phyloP scores from a whole-genome alignment of 768 basidiomycete genomes.

The Rhizopogon vinicolor region DNA sequence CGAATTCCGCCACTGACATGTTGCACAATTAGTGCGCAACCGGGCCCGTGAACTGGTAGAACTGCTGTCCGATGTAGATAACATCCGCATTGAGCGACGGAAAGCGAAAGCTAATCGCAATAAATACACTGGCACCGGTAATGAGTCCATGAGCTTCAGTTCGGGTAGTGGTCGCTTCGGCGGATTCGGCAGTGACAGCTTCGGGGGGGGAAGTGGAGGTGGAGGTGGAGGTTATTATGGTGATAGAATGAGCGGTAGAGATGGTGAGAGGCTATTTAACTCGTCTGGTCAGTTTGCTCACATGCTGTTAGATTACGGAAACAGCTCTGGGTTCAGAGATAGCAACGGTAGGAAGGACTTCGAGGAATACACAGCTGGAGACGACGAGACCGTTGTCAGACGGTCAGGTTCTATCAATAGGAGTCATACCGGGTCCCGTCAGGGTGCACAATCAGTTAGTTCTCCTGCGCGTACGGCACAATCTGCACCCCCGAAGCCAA shows the following conservation, averaged over 20 bases:
- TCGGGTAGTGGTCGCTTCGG: slow-evolving; percentile 58
- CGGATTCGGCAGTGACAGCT: slow-evolving; percentile 62
- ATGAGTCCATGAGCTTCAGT: slow-evolving; percentile 67
- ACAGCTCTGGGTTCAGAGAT: slow-evolving; percentile 60
- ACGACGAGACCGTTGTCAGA: slow-evolving; percentile 60
- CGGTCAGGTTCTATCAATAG: slow-evolving; percentile 35
- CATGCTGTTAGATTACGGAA: slow-evolving; percentile 27
- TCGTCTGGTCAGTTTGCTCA: slow-evolving; percentile 7
- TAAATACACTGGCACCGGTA: slow-evolving; percentile 88
- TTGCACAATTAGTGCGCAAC: slow-evolving; percentile 70
- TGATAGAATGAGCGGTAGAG: slow-evolving; percentile 33
- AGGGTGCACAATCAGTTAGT: slow-evolving; percentile 22
- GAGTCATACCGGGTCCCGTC: slow-evolving; percentile 36
- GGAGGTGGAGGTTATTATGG: slow-evolving; percentile 36
- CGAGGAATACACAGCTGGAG: slow-evolving; percentile 96
- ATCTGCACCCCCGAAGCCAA: slow-evolving; percentile 33
- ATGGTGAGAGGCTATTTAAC: slow-evolving; percentile 29
- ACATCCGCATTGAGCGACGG: slow-evolving; percentile 81
- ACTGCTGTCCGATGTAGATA: slow-evolving; percentile 85
- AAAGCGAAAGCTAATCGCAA: slow-evolving; percentile 89
- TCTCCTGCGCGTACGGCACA: slow-evolving; percentile 14
- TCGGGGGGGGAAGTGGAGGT: slow-evolving; percentile 21
- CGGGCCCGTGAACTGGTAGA: slow-evolving; percentile 91
- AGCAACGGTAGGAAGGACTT: slow-evolving; percentile 52
- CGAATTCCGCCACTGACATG: background rate